Evolutionary conservation across 306 rosid genomes (phyloP), one percentile per base, ranked within the genome.

Genomic region (Vigna hirtella): DNA sequence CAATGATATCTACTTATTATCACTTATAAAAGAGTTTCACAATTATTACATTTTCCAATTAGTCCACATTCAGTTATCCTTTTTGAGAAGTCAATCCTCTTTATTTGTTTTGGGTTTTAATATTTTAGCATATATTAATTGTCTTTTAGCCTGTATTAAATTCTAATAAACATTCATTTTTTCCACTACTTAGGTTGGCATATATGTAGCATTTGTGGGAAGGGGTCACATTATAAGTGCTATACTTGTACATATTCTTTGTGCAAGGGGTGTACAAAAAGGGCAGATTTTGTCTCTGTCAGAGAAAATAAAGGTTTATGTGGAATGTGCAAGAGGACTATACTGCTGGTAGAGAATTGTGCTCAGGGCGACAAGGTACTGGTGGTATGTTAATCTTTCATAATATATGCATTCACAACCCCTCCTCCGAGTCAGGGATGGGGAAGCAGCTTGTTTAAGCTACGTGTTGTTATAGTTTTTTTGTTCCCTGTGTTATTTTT

Each of bases 291-390:
- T 82, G 85, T 85, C 30, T 64, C 86, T 66, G 89, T 96, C 24
- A 91, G 97, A 86, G 99, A 89, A 77, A 91, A 82, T 86, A 88
- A 90, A 83, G 99, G 99, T 64, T 82, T 96, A n/a, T 96, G 99
- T 63, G 96, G 97, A 59, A 56, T 88, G 38, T 96, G 99, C 79
- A 90, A 85, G 94, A 90, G 78, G 74, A 96, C 94, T 26, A 88
- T 96, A 83, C 80, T 88, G 91, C 91, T 96, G 56, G 83, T 96
- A 14, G 98, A 96, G 84, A 90, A 89, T 59, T 63, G 80, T 59
- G 47, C 78, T 36, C 85, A 76, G 74, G 97, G 82, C 71, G 81
- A 86, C 57, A 85, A 82, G 81, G 90, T 87, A 86, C 5, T 30
- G 34, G 78, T 6, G 98, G 97, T 91, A 91, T 49, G 91, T 76